Evolutionary conservation across 2,329 filamentous ascomycete genomes (phyloP).

Genomic region (Orbilia javanica): DNA sequence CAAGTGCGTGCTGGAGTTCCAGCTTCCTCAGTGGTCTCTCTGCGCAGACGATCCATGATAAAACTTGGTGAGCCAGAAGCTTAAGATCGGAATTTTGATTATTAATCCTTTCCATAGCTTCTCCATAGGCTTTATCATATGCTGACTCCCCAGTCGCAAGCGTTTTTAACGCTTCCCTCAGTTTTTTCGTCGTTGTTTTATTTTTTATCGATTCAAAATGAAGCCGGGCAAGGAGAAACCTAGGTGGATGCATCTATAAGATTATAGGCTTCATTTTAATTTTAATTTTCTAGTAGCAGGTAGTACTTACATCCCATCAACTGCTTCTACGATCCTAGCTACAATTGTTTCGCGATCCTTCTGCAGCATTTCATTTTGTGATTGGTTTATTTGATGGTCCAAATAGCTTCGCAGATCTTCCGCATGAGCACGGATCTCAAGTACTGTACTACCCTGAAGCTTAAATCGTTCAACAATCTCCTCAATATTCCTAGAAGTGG

Average conservation of each 20-base stretch:
- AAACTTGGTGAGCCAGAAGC: neutral
- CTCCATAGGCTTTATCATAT: conserved; percentile 14
- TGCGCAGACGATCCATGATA: conserved; percentile 21
- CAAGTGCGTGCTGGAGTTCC: conserved; percentile 27
- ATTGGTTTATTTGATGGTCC: conserved; percentile 12
- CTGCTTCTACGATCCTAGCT: neutral
- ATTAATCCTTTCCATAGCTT: conserved; percentile 18
- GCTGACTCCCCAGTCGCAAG: conserved; percentile 62
- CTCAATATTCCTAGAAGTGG: neutral
- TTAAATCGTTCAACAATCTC: conserved; percentile 21
- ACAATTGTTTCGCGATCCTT: neutral
- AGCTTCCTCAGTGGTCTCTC: neutral
- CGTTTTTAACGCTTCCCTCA: conserved; percentile 63
- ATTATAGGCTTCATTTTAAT: no score
- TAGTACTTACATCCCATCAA: conserved; percentile 31
- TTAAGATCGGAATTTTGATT: neutral
- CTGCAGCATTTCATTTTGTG: neutral
- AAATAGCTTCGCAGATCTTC: conserved; percentile 22
- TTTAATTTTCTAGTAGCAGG: no score
- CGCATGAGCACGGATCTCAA: conserved; percentile 17
- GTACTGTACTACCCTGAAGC: no score
- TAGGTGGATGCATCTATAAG: no score
- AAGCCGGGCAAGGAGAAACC: conserved; percentile 67
- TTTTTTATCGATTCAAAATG: conserved; percentile 64
- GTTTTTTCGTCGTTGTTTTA: conserved; percentile 62